Conservation (phyloP, 768 basidiomycete species). For the Daedaleopsis nitida region DNA sequence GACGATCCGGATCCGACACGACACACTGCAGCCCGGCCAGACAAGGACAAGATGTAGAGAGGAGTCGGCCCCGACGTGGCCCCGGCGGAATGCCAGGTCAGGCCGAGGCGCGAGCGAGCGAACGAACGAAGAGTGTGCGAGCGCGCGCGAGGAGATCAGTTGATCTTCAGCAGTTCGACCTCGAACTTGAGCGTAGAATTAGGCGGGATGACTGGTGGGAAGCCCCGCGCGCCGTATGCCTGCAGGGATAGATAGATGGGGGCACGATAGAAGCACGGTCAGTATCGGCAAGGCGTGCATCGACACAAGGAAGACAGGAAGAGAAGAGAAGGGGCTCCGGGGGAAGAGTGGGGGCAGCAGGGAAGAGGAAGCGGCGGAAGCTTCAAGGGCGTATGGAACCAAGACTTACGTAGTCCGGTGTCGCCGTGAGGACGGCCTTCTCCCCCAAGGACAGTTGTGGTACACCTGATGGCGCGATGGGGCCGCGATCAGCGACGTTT, state of each 20-base stretch:
- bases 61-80: no score
- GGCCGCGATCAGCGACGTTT: conserved; percentile 18
- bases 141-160: conserved; percentile 26
- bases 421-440: conserved; percentile 66
- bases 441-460: conserved; percentile 74
- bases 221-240: conserved; percentile 77
- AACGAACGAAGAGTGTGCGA: not conserved
- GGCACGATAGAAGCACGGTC: not conserved
- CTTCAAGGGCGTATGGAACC: not conserved
- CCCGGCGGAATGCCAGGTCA: no score
- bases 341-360: not conserved
- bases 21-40: not conserved
- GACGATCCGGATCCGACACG: not conserved
- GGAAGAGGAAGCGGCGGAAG: conserved; percentile 8
- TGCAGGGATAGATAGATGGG: conserved; percentile 32
- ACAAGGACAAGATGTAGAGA: not conserved
- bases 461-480: conserved; percentile 53
- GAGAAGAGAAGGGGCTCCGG: not conserved
- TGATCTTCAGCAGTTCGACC: conserved; percentile 81
- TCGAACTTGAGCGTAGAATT: conserved; percentile 79
- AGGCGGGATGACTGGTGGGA: conserved; percentile 77
- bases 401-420: conserved; percentile 75
- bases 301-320: not conserved
- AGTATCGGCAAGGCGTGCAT: not conserved
- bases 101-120: not conserved